Evolutionary conservation across 2,329 filamentous ascomycete species (phyloP), one percentile per base, ranked within the genome.

Genomic region (Sarocladium oryzae): DNA sequence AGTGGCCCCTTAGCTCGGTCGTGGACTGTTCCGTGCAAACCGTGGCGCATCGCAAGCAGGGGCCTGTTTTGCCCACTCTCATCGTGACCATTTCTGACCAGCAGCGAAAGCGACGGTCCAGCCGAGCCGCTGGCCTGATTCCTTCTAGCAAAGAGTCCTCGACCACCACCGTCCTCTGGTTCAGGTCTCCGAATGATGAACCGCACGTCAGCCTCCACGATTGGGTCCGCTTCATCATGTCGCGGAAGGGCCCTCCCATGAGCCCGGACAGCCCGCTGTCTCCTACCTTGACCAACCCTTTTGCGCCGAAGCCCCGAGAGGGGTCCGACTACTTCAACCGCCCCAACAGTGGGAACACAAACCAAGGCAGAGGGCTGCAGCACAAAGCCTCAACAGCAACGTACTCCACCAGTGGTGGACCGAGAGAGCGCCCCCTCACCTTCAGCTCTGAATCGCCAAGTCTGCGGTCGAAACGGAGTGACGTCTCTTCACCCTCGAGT

Each of bases 51-150:
- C 77, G 81, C 49, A 85, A 85, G 59, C 79, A 84, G 58, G 77
- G 77, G 1, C 75, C 78, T 10, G 70, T 77, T 4, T 65, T 81
- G 7, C 80, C 80, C 2, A 85, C 82, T 5, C 71, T 86, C 11
- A 69, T 83, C 41, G 61, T 85, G 33, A 78, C 70, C 56, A 66
- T 85, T 45, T 71, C 74, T 33, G 81, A 85, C 56, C 84, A 81
- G 61, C 69, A 82, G 55, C 76, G 79, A 51, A 85, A 84, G 58
- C 77, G 82, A 48, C 74, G 82, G 54, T 85, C 82, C 43, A 85
- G 82, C 57, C 74, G 82, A 54, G 79, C 82, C 3, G 75, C 78
- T 3, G 78, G 78, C 2, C 67, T 85, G 20, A 75, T 74, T 16
- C 63, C 75, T 9, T 64, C 69, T 6, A 73, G 67, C 52, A 81